Evolutionary conservation across 2,329 filamentous ascomycete species (phyloP).

Genomic region (Boeremia exigua): DNA sequence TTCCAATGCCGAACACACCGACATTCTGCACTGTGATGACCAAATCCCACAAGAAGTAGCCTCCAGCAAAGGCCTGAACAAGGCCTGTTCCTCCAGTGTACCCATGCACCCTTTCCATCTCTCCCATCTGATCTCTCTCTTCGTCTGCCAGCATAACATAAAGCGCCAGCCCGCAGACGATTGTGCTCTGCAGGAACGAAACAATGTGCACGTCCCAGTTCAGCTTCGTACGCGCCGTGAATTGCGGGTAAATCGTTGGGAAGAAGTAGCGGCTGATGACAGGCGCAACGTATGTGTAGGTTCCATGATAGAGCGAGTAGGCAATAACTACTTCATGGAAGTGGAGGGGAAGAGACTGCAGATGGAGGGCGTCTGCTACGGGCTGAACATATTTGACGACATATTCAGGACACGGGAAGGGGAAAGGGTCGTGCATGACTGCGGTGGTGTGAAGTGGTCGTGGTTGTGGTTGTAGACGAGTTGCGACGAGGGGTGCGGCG

Average conservation of each 20-base stretch:
- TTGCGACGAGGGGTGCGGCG: conserved; percentile 12
- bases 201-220: conserved; percentile 90
- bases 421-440: conserved; percentile 76
- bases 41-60: conserved; percentile 87
- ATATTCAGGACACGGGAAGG: conserved; percentile 63
- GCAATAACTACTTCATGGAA: conserved; percentile 76
- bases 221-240: conserved; percentile 69
- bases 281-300: conserved; percentile 72
- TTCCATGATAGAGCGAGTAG: conserved; percentile 70
- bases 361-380: conserved; percentile 65
- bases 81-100: conserved; percentile 76
- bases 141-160: conserved; percentile 73
- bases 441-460: neutral
- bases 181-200: conserved; percentile 75
- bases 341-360: conserved; percentile 75
- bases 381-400: conserved; percentile 65
- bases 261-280: conserved; percentile 67
- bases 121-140: conserved; percentile 70
- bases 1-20: conserved; percentile 75
- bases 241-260: conserved; percentile 66
- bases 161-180: conserved; percentile 76
- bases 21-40: conserved; percentile 71
- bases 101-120: conserved; percentile 74
- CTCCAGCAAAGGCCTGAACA: conserved; percentile 76
- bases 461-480: conserved; percentile 7